These are phyloP conservation scores for Colletotrichum liaoningense DNA, from an alignment of 2,329 filamentous ascomycete genomes.

Conservation along the genomic window DNA sequence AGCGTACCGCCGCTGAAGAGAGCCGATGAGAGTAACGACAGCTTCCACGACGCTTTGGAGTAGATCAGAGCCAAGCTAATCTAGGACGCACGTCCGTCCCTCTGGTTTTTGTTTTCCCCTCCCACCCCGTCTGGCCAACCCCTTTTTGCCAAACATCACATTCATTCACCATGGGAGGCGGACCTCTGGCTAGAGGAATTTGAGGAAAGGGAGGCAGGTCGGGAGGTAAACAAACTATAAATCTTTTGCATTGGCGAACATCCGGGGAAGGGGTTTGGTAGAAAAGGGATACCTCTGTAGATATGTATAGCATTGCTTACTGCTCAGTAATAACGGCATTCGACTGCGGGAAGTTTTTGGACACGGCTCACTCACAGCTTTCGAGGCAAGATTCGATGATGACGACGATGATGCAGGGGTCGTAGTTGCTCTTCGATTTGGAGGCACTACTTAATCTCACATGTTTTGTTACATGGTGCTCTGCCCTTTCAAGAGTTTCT, in stretches of 20 bases:
- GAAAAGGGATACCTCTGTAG: constrained; percentile 36
- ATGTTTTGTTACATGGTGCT: constrained; percentile 21
- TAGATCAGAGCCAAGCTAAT: constrained; percentile 32
- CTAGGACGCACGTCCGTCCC: not conserved
- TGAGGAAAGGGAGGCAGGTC: not conserved
- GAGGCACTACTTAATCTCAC: constrained; percentile 6
- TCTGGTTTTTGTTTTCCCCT: not conserved
- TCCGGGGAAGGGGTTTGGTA: constrained; percentile 18
- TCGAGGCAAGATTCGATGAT: not conserved
- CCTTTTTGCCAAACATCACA: constrained; percentile 7
- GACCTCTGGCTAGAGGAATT: constrained; percentile 10
- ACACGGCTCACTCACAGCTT: not conserved
- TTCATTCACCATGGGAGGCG: constrained; percentile 31
- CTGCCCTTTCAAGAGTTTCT: not conserved
- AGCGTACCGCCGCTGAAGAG: constrained; percentile 42
- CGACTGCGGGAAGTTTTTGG: constrained; percentile 17
- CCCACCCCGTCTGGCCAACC: not conserved
- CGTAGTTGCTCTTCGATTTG: constrained; percentile 1
- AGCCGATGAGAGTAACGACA: constrained; percentile 49
- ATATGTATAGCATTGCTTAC: constrained; percentile 29
- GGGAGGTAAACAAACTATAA: not conserved
- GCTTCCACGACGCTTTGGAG: constrained; percentile 53
- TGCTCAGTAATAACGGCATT: constrained; percentile 24
- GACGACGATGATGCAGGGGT: not conserved
- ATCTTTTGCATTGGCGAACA: constrained; percentile 31